A percentile compares a stretch with the other conserved stretches of the same genome.
phyloP scores from a whole-genome alignment of 75 land plant genomes.

The Pseudotsuga menziesii region DNA sequence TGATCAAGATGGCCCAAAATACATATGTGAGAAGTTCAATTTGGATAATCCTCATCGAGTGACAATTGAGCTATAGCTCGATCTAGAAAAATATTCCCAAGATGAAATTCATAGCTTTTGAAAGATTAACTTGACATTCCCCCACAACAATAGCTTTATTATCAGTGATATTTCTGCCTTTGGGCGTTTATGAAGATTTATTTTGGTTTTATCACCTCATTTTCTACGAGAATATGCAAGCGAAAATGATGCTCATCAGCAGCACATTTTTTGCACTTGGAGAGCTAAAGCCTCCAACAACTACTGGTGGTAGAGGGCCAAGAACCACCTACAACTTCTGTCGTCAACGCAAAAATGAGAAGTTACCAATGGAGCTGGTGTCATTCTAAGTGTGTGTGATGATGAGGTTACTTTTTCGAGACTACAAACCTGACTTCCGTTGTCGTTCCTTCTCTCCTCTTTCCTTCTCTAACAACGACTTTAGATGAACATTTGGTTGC shows the following conservation, averaged over 20 bases:
- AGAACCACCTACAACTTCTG: constrained; percentile 93
- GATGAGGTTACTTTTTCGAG: constrained; percentile 82
- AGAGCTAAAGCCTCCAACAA: too few relatives aligned
- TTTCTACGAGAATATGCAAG: too few relatives aligned
- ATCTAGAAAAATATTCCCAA: too few relatives aligned
- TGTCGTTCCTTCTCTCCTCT: constrained; percentile 88
- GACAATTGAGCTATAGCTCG: constrained; percentile 91
- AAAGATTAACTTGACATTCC: too few relatives aligned
- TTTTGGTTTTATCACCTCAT: too few relatives aligned
- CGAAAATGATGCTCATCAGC: too few relatives aligned
- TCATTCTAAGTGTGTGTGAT: constrained; percentile 87
- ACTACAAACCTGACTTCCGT: constrained; percentile 82
- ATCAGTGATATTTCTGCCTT: too few relatives aligned
- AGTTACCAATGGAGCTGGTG: constrained; percentile 96
- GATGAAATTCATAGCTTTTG: too few relatives aligned
- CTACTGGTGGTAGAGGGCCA: constrained; percentile 64
- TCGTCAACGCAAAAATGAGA: constrained; percentile 96
- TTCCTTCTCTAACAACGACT: constrained; percentile 85
- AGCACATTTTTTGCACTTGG: too few relatives aligned
- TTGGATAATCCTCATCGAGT: constrained; percentile 88
- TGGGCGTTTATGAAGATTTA: too few relatives aligned
- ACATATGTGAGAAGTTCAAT: constrained; percentile 81
- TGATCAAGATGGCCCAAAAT: constrained; percentile 78
- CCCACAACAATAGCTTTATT: too few relatives aligned
- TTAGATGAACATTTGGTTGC: constrained; percentile 94